phyloP scores from a whole-genome alignment of 164 flowering plant species.

The Warburgia ugandensis region DNA sequence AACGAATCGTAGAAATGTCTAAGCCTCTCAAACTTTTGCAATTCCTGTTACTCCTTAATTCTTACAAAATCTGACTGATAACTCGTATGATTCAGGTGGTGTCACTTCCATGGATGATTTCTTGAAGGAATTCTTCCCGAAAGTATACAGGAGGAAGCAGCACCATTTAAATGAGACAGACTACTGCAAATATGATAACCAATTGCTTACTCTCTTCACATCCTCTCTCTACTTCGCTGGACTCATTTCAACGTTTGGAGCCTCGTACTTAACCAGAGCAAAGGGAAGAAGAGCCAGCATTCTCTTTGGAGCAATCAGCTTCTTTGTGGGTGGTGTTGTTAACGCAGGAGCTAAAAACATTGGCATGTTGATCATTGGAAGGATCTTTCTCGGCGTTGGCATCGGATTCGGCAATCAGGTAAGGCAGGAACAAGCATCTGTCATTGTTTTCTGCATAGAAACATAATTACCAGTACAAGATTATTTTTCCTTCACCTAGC shows the following conservation, averaged over 20 bases:
- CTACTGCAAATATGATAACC: constrained; percentile 89
- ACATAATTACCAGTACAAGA: too few species aligned
- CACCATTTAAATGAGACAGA: constrained; percentile 62
- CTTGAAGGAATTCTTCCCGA: constrained; percentile 68
- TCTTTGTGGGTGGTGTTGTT: constrained; percentile 60
- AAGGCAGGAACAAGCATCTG: too few species aligned
- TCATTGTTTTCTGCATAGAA: too few species aligned
- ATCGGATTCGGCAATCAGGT: constrained; percentile 93
- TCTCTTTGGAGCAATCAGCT: constrained; percentile 62
- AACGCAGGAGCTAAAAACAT: constrained; percentile 69
- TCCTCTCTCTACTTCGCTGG: constrained; percentile 91
- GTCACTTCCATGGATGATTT: constrained; percentile 99
- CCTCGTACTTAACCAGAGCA: constrained; percentile 60
- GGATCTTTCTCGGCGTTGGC: constrained; percentile 73
- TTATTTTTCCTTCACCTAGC: too few species aligned
- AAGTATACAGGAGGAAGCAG: constrained; percentile 64
- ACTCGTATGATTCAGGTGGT: constrained; percentile 68
- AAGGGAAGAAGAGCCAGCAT: constrained; percentile 68
- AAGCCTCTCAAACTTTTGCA: too few species aligned
- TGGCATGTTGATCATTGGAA: constrained; percentile 67
- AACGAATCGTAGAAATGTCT: too few species aligned
- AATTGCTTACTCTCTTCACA: constrained; percentile 78
- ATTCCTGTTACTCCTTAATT: too few species aligned
- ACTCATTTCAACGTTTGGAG: constrained; percentile 70
- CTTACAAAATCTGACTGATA: too few species aligned